phyloP scores from a whole-genome alignment of 83 land plant species.

The Isoetes engelmannii region DNA sequence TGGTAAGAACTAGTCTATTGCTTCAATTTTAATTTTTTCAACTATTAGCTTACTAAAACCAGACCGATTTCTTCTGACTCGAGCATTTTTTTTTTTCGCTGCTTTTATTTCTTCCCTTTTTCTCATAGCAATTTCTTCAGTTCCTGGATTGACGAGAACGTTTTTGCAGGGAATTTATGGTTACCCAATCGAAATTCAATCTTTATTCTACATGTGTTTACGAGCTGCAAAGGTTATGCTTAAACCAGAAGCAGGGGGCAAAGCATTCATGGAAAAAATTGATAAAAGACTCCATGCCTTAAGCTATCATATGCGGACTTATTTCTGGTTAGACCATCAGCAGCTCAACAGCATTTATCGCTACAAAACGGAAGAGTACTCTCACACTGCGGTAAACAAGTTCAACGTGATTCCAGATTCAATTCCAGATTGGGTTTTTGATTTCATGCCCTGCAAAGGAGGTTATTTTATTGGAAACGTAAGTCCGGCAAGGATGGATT shows the following conservation, averaged over 20 bases:
- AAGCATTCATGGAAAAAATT: conserved; percentile 48
- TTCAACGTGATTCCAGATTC: conserved; percentile 43
- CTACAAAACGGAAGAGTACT: conserved; percentile 34
- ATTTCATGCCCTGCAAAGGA: conserved; percentile 40
- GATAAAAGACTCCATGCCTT: conserved; percentile 57
- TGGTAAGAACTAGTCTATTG: too few relatives aligned
- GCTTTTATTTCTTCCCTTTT: too few relatives aligned
- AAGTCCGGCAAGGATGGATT: conserved; percentile 43
- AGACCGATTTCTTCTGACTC: too few relatives aligned
- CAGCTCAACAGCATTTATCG: conserved; percentile 56
- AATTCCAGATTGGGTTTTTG: conserved; percentile 39
- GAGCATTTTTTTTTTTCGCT: too few relatives aligned
- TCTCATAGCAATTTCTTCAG: too few relatives aligned
- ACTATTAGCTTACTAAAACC: too few relatives aligned
- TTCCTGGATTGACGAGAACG: too few relatives aligned
- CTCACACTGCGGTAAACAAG: conserved; percentile 42
- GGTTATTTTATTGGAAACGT: conserved; percentile 44
- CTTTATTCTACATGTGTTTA: conserved; percentile 66
- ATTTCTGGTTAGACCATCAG: conserved; percentile 63
- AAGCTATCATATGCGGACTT: conserved; percentile 65
- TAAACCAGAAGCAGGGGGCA: conserved; percentile 47
- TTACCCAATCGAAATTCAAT: conserved; percentile 69
- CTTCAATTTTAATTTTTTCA: too few relatives aligned
- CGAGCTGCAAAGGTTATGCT: conserved; percentile 48
- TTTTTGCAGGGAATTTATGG: conserved; percentile 79